Evolutionary conservation across 139 green algal genomes (phyloP).

Genomic region (Tetraselmis striata): DNA sequence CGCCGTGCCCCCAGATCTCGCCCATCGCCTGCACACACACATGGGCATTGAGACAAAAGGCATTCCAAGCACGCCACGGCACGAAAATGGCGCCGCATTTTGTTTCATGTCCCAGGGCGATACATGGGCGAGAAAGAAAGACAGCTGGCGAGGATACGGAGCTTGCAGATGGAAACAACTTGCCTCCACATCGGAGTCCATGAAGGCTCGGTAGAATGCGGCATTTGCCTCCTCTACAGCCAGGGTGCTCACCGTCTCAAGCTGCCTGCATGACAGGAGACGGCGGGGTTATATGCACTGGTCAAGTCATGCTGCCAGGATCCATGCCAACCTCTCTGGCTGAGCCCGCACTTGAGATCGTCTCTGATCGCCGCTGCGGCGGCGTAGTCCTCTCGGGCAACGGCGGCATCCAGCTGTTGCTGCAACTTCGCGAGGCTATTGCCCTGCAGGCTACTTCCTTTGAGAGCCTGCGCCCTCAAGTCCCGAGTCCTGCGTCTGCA

Average conservation of each 20-base stretch:
- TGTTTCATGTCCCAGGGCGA: too few relatives aligned
- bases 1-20: constrained; percentile 6
- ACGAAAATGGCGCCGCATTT: too few relatives aligned
- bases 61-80: too few relatives aligned
- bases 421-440: not conserved
- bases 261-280: not conserved
- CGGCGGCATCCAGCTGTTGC: constrained; percentile 4
- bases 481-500: too few relatives aligned
- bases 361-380: constrained; percentile 11
- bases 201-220: constrained; percentile 18
- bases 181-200: too few relatives aligned
- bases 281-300: too few relatives aligned
- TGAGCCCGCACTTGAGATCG: constrained; percentile 2
- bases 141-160: too few relatives aligned
- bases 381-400: constrained; percentile 18
- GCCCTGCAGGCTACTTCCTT: not conserved
- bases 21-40: constrained; percentile 12
- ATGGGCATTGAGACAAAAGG: too few relatives aligned
- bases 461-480: not conserved
- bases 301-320: too few relatives aligned
- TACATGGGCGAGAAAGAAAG: too few relatives aligned
- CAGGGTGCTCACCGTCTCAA: not conserved
- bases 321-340: too few relatives aligned
- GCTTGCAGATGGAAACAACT: too few relatives aligned
- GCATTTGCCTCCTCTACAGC: constrained; percentile 18